Evolutionary conservation across 1,139 yeast genomes (phyloP).

Genomic region (Yamadazyma sp.): DNA sequence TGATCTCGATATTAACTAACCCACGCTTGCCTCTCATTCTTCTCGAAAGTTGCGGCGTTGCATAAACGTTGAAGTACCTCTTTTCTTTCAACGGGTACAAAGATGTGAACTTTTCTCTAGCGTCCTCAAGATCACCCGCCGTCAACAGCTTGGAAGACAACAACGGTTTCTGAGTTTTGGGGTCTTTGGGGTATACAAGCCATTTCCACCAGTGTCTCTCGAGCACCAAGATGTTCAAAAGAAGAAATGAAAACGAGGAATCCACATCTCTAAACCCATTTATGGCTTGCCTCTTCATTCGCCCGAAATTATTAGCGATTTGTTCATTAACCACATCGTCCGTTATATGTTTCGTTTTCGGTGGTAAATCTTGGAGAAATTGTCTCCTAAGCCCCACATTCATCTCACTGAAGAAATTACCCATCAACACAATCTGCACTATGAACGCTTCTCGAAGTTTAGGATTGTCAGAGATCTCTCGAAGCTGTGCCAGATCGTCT

Average conservation of each 20-base stretch:
- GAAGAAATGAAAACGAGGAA: conserved; percentile 25
- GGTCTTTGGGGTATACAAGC: conserved; percentile 41
- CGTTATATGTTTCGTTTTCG: conserved; percentile 35
- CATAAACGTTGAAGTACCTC: conserved; percentile 42
- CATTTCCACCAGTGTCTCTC: conserved; percentile 47
- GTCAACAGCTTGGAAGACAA: conserved; percentile 25
- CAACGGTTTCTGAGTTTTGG: conserved; percentile 29
- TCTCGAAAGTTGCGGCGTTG: conserved; percentile 45
- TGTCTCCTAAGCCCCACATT: conserved; percentile 22
- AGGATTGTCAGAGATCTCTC: conserved; percentile 26
- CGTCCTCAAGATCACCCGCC: conserved; percentile 22
- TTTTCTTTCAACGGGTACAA: conserved; percentile 32
- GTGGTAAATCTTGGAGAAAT: conserved; percentile 25
- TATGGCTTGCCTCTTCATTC: conserved; percentile 29
- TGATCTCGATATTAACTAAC: conserved; percentile 18
- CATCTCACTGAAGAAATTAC: conserved; percentile 32
- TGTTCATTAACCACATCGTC: conserved; percentile 34
- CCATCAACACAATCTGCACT: conserved; percentile 32
- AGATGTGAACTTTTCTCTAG: conserved; percentile 17
- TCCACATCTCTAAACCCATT: conserved; percentile 24
- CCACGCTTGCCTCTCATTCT: conserved; percentile 41
- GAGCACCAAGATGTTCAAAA: conserved; percentile 26
- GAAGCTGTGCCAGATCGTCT: conserved; percentile 29
- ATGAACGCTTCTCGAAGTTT: conserved; percentile 30
- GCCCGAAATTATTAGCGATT: conserved; percentile 21